Conservation (phyloP, 768 basidiomycete species). For the Grammothele lineata region DNA sequence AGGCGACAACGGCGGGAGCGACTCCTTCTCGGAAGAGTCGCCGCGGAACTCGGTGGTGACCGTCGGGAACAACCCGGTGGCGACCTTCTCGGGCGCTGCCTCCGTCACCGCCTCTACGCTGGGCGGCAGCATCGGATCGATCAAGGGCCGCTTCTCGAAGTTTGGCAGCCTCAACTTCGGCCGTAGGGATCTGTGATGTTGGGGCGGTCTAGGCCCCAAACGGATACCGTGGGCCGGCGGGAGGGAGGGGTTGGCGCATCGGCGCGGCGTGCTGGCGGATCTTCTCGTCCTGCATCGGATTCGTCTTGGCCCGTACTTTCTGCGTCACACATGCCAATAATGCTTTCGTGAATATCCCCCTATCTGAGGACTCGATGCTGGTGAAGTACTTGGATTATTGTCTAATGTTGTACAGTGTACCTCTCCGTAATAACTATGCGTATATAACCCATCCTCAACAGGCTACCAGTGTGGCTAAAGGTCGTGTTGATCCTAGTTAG, state of each 20-base stretch:
- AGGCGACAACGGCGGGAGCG: slow-evolving; percentile 51
- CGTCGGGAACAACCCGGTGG: slow-evolving; percentile 46
- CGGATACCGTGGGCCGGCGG: no score
- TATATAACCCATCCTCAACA: no score
- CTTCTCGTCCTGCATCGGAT: no score
- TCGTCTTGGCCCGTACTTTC: no score
- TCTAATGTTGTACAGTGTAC: slow-evolving; percentile 20
- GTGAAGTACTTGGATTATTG: slow-evolving; percentile 20
- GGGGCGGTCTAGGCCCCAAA: no score
- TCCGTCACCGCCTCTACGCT: slow-evolving; percentile 63
- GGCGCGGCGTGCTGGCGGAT: no score
- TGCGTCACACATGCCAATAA: no score
- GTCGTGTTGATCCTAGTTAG: no score
- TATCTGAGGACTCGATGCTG: no score
- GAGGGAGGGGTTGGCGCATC: no score
- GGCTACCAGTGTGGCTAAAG: no score
- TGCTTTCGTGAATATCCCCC: no score
- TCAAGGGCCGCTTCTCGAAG: slow-evolving; percentile 71
- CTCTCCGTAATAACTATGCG: neutral
- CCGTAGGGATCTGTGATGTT: slow-evolving; percentile 29
- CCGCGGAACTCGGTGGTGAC: slow-evolving; percentile 75
- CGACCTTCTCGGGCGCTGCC: slow-evolving; percentile 34
- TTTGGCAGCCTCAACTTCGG: slow-evolving; percentile 74
- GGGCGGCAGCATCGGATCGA: slow-evolving; percentile 57
- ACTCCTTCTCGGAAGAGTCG: slow-evolving; percentile 61